Base-by-base conservation (phyloP, 2,329 filamentous ascomycete species). In the Penicillium fuscoglaucum region DNA sequence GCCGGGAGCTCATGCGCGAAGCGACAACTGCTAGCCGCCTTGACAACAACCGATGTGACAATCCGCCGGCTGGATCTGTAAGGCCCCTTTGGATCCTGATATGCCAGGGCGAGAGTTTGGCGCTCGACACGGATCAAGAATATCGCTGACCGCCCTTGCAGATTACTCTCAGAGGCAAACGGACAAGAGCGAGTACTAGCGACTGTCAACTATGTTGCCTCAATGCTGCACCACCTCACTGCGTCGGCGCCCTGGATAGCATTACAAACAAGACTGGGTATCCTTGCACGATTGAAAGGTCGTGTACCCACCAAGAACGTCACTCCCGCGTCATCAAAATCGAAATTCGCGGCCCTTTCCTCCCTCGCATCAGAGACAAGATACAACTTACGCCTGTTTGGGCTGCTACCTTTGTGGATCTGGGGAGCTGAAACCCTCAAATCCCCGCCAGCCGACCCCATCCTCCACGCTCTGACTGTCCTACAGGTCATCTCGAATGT, bases 321-420 rank as follows among this genome's bases (percentile, higher is more conserved):
- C 44, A 52, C 57, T 45, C 10, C 65, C 31, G 12, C 61, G 12
- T 59, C 81, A 10, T 74, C 80, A 10, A 58, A 75, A 17, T 79
- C 82, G 1, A 80, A 85, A 9, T 73, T 78, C 44, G 74, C 85
- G 39, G 80, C 84, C 17, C 71, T 77, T 50, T 73, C 70, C 49
- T 68, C 70, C 33, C 70, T 78, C 57, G 83, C 68, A 78, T 91
- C 70, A 8, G 76, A 79, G 64, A 77, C 74, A 19, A 78, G 78
- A 52, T 79, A 82, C 79, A 75, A 82, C 78, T 69, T 80, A 39
- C 76, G 78, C 15, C 80, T 96, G 15, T 85, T 87, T 19, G 81
- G 76, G 35, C 78, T 93, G 53, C 80, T 95, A 47, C 84, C 92
- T 0, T 81, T 97, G 31, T 96, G 90, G 88, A 88, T 67, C 68